phyloP scores from a whole-genome alignment of 257 asterid genomes.

The Leptodermis oblonga region DNA sequence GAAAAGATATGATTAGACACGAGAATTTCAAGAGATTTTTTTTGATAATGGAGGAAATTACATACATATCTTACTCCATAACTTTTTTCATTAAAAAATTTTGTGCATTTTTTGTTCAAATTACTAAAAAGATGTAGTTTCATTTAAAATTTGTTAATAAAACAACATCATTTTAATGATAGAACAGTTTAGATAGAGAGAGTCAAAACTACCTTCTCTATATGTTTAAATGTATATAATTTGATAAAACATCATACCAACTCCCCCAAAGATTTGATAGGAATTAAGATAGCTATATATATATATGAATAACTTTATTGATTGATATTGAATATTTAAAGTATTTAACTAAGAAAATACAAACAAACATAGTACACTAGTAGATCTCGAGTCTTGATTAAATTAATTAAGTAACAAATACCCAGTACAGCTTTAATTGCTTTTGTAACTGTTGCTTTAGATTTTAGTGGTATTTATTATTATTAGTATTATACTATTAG shows the following conservation, averaged over 20 bases:
- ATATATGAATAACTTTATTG: background rate
- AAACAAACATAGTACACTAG: constrained; percentile 3
- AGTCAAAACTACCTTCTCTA: background rate
- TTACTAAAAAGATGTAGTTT: too few species aligned
- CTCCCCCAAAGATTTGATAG: background rate
- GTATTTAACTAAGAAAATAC: constrained; percentile 12
- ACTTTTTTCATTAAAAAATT: too few species aligned
- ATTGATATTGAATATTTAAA: background rate
- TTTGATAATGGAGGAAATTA: too few species aligned
- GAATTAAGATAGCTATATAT: background rate
- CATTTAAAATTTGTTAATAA: too few species aligned
- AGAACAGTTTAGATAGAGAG: background rate
- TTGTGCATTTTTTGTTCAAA: too few species aligned
- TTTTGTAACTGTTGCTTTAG: background rate
- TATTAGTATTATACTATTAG: background rate
- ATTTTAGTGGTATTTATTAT: too few species aligned
- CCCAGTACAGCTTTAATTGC: background rate
- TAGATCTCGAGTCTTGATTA: background rate
- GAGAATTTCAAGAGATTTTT: too few species aligned
- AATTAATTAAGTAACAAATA: constrained; percentile 6
- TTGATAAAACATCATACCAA: too few species aligned
- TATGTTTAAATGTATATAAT: too few species aligned
- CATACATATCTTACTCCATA: too few species aligned
- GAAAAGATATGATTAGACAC: too few species aligned
- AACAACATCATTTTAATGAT: background rate